Evolutionary conservation across 306 rosid species (phyloP), one percentile per base, ranked within the genome.

Genomic region (Cucurbita argyrosperma): DNA sequence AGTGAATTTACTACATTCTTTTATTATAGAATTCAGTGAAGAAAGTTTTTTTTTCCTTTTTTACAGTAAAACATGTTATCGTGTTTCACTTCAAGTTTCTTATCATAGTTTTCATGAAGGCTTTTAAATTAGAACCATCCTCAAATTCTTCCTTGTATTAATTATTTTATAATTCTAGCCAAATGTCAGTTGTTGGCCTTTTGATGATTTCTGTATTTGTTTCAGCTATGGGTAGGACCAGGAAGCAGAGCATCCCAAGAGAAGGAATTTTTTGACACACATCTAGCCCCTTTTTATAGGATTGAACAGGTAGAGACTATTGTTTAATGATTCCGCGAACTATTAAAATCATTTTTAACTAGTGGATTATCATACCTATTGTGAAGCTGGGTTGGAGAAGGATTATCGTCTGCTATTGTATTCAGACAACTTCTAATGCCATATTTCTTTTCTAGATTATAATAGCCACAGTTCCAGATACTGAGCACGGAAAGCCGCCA

Each of bases 161-260:
- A 47, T 66, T 68, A 68, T 50, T 47, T 26, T 26, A 30, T 70
- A 46, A 59, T 50, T 68, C 56, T 50, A 69, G 18, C 14, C 45
- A 15, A 10, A 69, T 69, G 26, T 49, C 57, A 70, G 13, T 16
- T 70, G 30, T 57, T 52, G 16, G 30, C 8, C 37, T 43, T 51
- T 59, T 46, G 57, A 54, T 59, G 54, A 55, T 42, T 55, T 72
- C 65, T 56, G 19, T 39, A 38, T 53, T 59, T 79, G 71, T 89
- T 79, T 81, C 92, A 89, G 99, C 92, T 94, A 62, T 94, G 99
- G 99, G 97, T 94, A 71, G 97, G 99, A 74, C 97, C 95, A 71
- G 99, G 97, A 83, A 94, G 99, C 85, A 89, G 82, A 82, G 97
- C 99, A 63, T 96, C 97, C 8, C 88, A 80, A 75, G 97, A 94